Conservation (phyloP, 176 grass and related monocot genomes). For the Oryza glaberrima region DNA sequence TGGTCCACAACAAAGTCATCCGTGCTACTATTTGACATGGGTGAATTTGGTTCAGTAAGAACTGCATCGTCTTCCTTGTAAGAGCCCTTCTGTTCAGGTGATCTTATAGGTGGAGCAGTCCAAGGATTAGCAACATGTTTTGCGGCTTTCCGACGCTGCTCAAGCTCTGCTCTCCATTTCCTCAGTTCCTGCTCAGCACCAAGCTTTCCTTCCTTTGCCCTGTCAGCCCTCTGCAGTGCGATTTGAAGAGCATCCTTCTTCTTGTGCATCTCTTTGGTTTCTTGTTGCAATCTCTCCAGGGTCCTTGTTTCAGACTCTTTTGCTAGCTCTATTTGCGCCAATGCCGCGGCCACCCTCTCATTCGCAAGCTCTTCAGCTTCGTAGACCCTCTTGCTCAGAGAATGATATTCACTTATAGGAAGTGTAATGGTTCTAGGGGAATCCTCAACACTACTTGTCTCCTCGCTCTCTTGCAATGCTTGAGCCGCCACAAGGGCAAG, state of each 20-base stretch:
- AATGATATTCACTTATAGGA: slow-evolving; percentile 66
- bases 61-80: slow-evolving; percentile 44
- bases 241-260: slow-evolving; percentile 62
- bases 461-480: slow-evolving; percentile 80
- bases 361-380: slow-evolving; percentile 80
- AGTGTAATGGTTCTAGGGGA: slow-evolving; percentile 70
- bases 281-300: slow-evolving; percentile 64
- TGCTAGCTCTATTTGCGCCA: slow-evolving; percentile 66
- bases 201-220: slow-evolving; percentile 84
- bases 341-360: slow-evolving; percentile 55
- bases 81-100: slow-evolving; percentile 39
- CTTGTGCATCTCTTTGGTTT: slow-evolving; percentile 45
- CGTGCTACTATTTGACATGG: slow-evolving; percentile 36
- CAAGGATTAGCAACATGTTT: slow-evolving; percentile 54
- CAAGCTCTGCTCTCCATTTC: slow-evolving; percentile 87
- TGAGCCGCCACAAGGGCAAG: slow-evolving; percentile 70
- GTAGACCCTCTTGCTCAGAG: slow-evolving; percentile 72
- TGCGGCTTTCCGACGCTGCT: slow-evolving; percentile 59
- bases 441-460: slow-evolving; percentile 51
- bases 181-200: slow-evolving; percentile 84
- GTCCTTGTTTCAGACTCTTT: slow-evolving; percentile 65
- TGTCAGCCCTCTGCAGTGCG: slow-evolving; percentile 64
- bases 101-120: slow-evolving; percentile 27
- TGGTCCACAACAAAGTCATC: slow-evolving; percentile 33
- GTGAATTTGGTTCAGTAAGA: slow-evolving; percentile 39